Evolutionary conservation across 768 basidiomycete genomes (phyloP), one percentile per base, ranked within the genome.

Genomic region (Tricholoma terreum): DNA sequence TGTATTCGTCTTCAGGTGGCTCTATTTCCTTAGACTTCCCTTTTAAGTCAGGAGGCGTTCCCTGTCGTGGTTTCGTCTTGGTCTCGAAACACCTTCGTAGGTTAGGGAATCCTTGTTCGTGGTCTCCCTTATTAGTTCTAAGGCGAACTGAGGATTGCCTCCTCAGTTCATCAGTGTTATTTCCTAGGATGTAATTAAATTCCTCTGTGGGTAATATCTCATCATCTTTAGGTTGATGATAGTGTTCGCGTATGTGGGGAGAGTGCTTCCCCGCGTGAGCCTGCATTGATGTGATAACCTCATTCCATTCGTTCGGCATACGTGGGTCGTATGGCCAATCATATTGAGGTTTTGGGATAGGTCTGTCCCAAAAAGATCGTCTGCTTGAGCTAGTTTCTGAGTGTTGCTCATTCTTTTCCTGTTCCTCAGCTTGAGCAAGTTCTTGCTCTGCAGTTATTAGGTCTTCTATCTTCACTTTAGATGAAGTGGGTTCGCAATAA

Each of bases 231-330:
- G 54, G 34, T 17, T 57, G 27, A 2, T 36, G 21, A 51, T 60
- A 56, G 10, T 17, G 8, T 30, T 54, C 56, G 9, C 33, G 19
- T 38, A 9, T 11, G 14, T 19, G n/a, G n/a, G 31, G 6, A 19
- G 14, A 3, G 27, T 17, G 6, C 10, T 31, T 7, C 15, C 9
- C 22, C 45, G 12, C 19, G 35, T 36, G n/a, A n/a, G n/a, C n/a
- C 22, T 31, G 3, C 50, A 58, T 55, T 3, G 57, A 34, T 2
- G 24, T 46, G 8, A 62, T 55, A 3, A 66, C 46, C 4, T 62
- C 54, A 50, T 69, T 67, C 60, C 61, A 66, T 59, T 69, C 57
- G 4, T 9, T 1, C 8, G 64, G 66, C 63, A 69, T 63, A 24
- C 56, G 45, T 50, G 58, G 61, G 27, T 64, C 59, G n/a, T 46